A percentile compares a stretch with the other conserved stretches of the same genome.
Evolutionary conservation across 2,329 filamentous ascomycete species (phyloP).

Genomic region (Aspergillus fischeri): DNA sequence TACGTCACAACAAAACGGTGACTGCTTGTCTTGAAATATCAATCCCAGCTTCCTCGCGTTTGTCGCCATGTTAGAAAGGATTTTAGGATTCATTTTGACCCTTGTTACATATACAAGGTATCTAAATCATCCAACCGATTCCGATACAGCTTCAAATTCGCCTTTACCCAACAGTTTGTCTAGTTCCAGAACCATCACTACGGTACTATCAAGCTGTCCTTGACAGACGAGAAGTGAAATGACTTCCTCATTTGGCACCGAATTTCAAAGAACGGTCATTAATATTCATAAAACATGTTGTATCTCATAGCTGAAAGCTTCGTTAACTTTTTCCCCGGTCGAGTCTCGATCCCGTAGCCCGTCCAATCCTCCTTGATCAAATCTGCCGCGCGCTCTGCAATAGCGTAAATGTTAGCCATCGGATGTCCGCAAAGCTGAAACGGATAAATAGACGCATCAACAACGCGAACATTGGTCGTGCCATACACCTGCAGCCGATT

Average conservation of each 20-base stretch:
- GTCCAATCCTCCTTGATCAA: background rate
- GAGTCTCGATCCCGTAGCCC: background rate
- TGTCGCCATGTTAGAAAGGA: background rate
- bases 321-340: background rate
- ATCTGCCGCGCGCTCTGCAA: constrained; percentile 17
- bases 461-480: constrained; percentile 29
- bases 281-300: background rate
- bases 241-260: background rate
- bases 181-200: too few relatives aligned
- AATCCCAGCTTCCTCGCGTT: background rate
- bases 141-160: too few relatives aligned
- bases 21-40: background rate
- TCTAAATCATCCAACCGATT: too few relatives aligned
- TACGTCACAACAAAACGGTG: background rate
- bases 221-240: background rate
- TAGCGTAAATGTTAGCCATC: constrained; percentile 25
- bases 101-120: too few relatives aligned
- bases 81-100: too few relatives aligned
- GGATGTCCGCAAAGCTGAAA: constrained; percentile 26
- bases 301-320: background rate
- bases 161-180: too few relatives aligned
- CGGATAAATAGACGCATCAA: constrained; percentile 30
- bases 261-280: background rate
- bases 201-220: too few relatives aligned
- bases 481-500: constrained; percentile 29